phyloP scores from a whole-genome alignment of 306 rosid species.

The Datisca glomerata region DNA sequence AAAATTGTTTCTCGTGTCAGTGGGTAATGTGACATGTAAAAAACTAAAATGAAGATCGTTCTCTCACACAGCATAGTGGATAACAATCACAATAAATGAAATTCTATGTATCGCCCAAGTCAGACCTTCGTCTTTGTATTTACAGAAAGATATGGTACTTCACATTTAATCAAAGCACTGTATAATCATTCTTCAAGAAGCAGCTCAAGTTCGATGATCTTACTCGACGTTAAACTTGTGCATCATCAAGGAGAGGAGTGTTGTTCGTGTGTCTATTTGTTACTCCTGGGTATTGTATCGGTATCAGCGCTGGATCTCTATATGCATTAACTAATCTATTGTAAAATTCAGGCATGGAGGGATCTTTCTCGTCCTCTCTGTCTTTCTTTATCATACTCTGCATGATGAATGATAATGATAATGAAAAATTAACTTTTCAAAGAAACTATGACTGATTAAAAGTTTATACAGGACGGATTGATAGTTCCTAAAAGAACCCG shows the following conservation, averaged over 20 bases:
- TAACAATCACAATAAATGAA: too few species aligned
- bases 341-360: constrained; percentile 37
- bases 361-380: constrained; percentile 40
- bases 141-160: too few species aligned
- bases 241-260: constrained; percentile 45
- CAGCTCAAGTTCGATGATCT: background rate
- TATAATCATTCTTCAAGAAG: too few species aligned
- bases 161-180: too few species aligned
- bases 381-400: constrained; percentile 79
- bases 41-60: too few species aligned
- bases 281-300: constrained; percentile 25
- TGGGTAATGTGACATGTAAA: too few species aligned
- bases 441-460: background rate
- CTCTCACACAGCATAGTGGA: too few species aligned
- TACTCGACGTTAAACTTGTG: constrained; percentile 19
- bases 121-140: too few species aligned
- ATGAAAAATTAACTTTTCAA: too few species aligned
- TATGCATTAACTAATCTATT: constrained; percentile 41
- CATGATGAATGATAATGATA: too few species aligned
- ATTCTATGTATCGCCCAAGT: too few species aligned
- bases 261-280: constrained; percentile 16
- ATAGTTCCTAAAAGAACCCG: background rate
- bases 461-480: constrained; percentile 1
- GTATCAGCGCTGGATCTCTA: constrained; percentile 47
- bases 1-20: too few species aligned